Conservation (phyloP, 495 filamentous ascomycete genomes). For the Penicillium macrosclerotiorum region DNA sequence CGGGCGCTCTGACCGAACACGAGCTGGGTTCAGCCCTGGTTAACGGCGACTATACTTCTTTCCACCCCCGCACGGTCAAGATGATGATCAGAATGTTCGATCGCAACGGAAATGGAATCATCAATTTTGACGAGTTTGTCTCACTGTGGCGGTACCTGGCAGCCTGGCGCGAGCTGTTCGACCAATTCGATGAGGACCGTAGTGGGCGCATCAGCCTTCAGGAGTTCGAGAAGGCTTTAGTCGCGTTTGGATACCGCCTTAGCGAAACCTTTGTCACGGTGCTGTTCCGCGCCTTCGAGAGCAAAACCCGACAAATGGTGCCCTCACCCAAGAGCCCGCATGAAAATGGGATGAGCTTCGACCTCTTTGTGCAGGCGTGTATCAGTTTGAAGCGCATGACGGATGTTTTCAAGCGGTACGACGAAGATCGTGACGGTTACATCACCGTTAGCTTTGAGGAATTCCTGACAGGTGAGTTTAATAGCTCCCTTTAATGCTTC, state of each 20-base stretch:
- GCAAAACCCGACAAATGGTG: slow-evolving; percentile 36
- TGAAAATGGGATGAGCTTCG: slow-evolving; percentile 80
- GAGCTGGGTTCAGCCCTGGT: slow-evolving; percentile 92
- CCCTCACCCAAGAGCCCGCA: slow-evolving; percentile 25
- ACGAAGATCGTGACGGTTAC: slow-evolving; percentile 92
- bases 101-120: slow-evolving; percentile 76
- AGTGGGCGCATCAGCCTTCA: slow-evolving; percentile 80
- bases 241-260: slow-evolving; percentile 92
- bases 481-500: too few species aligned
- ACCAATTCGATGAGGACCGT: slow-evolving; percentile 88
- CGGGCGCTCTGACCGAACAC: slow-evolving; percentile 77
- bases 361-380: slow-evolving; percentile 96
- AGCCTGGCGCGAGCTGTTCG: slow-evolving; percentile 90
- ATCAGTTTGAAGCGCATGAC: slow-evolving; percentile 97
- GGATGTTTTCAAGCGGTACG: slow-evolving; percentile 98
- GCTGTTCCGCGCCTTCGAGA: slow-evolving; percentile 70
- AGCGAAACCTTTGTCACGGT: slow-evolving; percentile 77
- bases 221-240: slow-evolving; percentile 88
- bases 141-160: slow-evolving; percentile 93
- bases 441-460: slow-evolving; percentile 82
- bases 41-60: slow-evolving; percentile 91
- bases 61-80: slow-evolving; percentile 92
- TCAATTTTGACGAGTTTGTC: slow-evolving; percentile 92
- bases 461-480: slow-evolving; percentile 62
- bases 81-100: slow-evolving; percentile 99